Evolutionary conservation across 2,329 filamentous ascomycete genomes (phyloP), one percentile per base, ranked within the genome.

Genomic region (Gaeumannomyces sp.): DNA sequence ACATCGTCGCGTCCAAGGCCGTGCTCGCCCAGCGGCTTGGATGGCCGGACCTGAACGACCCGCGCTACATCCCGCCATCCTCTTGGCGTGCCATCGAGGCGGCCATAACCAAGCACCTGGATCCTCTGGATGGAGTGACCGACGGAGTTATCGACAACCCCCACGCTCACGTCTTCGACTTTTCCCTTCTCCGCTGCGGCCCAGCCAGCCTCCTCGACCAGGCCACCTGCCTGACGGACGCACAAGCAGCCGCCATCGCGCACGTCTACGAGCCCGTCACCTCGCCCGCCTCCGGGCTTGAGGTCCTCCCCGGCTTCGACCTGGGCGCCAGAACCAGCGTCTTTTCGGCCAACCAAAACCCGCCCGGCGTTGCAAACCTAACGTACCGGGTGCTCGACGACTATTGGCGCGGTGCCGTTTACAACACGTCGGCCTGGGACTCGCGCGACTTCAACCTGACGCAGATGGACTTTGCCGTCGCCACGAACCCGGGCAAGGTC

Each of bases 251-350:
- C 19, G 60, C 63, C 22, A 29, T 66, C 8, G 45, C 57, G 14
- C 45, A 63, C 69, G 78, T 85, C 66, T 87, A 86, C 73, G 81
- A 85, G 67, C 79, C 81, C 28, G 72, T 77, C 56, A 69, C 76
- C 65, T 76, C 83, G 57, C 75, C 78, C 14, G 71, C 78, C 53
- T 81, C 81, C 58, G 72, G 74, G 8, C 71, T 84, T 1, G 75
- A 45, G 38, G 38, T 83, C n/a, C 84, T 79, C 69, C 81, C 82
- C 2, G 75, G 78, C 22, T 77, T 84, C 70, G 77, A 82, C 62
- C 81, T 45, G 8, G 38, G 38, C 19, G 13, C 80, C 11, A 81
- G 81, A 19, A 76, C 76, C 16, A 79, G 82, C 67, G 68, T 77
- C 11, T 67, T 73, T 8, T 76, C 77, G 4, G 74, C 76, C 28